Base-by-base conservation (phyloP, 2,329 filamentous ascomycete genomes). In the Botryotinia convoluta region DNA sequence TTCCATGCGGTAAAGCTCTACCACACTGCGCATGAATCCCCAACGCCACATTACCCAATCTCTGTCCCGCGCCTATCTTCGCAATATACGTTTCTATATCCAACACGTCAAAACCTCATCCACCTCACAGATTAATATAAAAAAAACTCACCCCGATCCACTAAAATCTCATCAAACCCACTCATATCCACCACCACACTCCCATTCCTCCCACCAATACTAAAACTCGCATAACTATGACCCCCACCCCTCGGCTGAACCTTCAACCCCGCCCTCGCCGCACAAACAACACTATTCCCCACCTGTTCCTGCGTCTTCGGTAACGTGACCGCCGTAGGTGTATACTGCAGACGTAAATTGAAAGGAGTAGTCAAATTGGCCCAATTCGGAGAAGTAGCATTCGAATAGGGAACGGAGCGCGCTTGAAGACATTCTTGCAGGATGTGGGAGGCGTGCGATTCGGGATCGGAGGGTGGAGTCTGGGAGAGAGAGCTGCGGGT, bases 161-260 rank as follows among this genome's bases (percentile, higher is more conserved):
- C 87, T 39, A 79, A 80, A 77, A 90, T 87, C 48, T 83, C 75
- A 73, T 87, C 82, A 48, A 90, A 82, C 54, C 87, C 85, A 72
- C 82, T 79, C 73, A 91, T 81, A 76, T 90, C 88, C 75, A 91
- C 83, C 73, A 87, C 84, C 9, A 90, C 80, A 26, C 81, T 83
- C 26, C 87, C 87, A 76, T 88, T 83, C 9, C 82, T 80, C 22
- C 88, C 88, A 0, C 87, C 87, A 0, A 67, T 76, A 6, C 74
- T 76, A 51, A 63, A 86, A 44, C 85, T 87, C 0, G 81, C 87
- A 78, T 87, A 89, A 45, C 84, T 86, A 78, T 89, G 87, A 0
- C 87, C 87, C 22, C 87, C 87, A 45, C 84, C 83, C 74, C 84
- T 86, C 2, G 86, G 81, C 59, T 86, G 86, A 4, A 88, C 84